These are phyloP conservation scores for Claviceps fusiformis DNA, from an alignment of 2,329 filamentous ascomycete genomes.

Conservation along the genomic window DNA sequence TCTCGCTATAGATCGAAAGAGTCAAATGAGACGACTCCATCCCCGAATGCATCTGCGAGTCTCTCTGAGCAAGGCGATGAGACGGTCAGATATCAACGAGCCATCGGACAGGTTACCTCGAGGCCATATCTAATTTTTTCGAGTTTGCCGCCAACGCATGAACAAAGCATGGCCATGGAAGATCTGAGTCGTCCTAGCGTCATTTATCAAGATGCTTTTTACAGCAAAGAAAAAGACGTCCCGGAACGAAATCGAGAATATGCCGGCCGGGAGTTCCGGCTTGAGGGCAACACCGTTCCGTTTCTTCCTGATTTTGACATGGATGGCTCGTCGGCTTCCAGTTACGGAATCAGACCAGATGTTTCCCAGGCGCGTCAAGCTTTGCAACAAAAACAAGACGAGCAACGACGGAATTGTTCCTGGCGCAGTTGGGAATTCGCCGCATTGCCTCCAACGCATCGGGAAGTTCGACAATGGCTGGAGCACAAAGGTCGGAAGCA, in stretches of 20 bases:
- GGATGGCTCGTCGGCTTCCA: conserved; percentile 39
- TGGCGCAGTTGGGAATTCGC: conserved; percentile 61
- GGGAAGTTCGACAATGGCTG: conserved; percentile 60
- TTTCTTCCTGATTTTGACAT: conserved; percentile 70
- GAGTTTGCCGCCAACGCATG: conserved; percentile 14
- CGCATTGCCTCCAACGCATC: conserved; percentile 51
- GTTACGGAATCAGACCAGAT: conserved; percentile 37
- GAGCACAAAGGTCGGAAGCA: conserved; percentile 15
- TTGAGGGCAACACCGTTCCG: conserved; percentile 61
- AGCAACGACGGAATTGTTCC: conserved; percentile 38
- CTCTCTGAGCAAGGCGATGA: conserved; percentile 2
- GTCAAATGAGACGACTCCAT: background rate
- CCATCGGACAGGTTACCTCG: background rate
- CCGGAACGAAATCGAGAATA: conserved; percentile 68
- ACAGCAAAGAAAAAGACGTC: conserved; percentile 72
- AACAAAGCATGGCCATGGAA: conserved; percentile 11
- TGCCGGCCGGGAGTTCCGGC: conserved; percentile 70
- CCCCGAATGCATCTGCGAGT: background rate
- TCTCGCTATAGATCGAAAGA: background rate
- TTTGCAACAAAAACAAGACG: conserved; percentile 36
- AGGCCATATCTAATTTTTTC: conserved; percentile 12
- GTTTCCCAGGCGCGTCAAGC: conserved; percentile 34
- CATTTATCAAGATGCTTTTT: conserved; percentile 76
- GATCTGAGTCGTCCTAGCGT: conserved; percentile 40
- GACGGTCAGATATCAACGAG: conserved; percentile 1